Evolutionary conservation across 1,284 basidiomycete genomes (phyloP), one percentile per base, ranked within the genome.

Genomic region (Pseudozyma flocculosa): DNA sequence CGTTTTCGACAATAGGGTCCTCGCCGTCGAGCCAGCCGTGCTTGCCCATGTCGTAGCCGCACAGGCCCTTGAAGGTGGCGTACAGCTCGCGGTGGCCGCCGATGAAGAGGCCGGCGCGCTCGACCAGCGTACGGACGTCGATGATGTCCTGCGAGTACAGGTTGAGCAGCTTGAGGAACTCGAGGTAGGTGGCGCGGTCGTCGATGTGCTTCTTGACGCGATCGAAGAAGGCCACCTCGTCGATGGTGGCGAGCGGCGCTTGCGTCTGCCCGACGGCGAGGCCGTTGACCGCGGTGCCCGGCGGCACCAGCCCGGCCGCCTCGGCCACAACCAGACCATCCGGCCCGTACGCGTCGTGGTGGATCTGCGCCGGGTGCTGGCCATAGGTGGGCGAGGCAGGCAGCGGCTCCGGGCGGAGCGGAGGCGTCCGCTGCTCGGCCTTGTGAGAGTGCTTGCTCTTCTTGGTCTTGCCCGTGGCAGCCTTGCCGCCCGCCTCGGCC

Each of bases 131-230:
- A 71, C 86, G 86, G 49, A 87, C 82, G 74, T 95, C 89, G 72
- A 98, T 93, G 85, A 84, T 72, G 52, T 93, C 91, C 76, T 96
- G 91, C 2, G 91, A 89, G 78, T 94, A 98, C 1, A 97, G 83
- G 77, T 97, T 97, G 75, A 96, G 85, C 51, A 96, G 82, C 78
- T 94, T 96, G 65, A 98, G 82, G 81, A 98, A 97, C 80, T 97
- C 94, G 78, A 93, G 89, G 81, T 95, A 97, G 4, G 88, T 87
- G 48, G 91, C 86, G 37, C 90, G 86, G 75, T 88, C 90, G 70
- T 93, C 78, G 55, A 96, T 83, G 41, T 85, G 84, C 56, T 88
- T 88, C 78, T 91, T 92, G 69, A 92, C 89, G 46, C 89, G 86
- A 75, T 97, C 92, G 73, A 97, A 97, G 83, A 97, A 97, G 14